phyloP scores from a whole-genome alignment of 257 asterid genomes.

The Gentiana dahurica region DNA sequence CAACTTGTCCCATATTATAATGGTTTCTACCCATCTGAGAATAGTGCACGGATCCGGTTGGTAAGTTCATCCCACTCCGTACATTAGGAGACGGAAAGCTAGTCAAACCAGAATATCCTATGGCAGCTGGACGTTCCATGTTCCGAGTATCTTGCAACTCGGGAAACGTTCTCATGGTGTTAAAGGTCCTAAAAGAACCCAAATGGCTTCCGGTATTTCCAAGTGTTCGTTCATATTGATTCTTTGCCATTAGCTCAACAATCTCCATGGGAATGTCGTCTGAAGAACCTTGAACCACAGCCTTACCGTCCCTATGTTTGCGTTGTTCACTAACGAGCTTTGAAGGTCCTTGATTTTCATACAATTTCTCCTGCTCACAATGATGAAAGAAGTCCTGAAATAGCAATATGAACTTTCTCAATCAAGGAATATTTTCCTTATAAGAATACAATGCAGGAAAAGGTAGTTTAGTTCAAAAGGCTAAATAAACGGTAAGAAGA shows the following conservation, averaged over 20 bases:
- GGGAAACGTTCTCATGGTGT: constrained; percentile 14
- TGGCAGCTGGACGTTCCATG: constrained; percentile 1
- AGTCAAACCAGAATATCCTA: constrained; percentile 12
- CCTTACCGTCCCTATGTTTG: constrained; percentile 19
- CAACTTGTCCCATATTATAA: constrained; percentile 10
- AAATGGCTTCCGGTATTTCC: constrained; percentile 23
- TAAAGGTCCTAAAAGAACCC: constrained; percentile 14
- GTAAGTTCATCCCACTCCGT: constrained; percentile 12
- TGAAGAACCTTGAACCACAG: constrained; percentile 26
- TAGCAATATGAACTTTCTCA: background rate
- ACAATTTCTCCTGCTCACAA: constrained; percentile 10
- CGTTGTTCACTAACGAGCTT: constrained; percentile 12
- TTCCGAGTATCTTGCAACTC: constrained; percentile 17
- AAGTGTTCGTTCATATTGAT: constrained; percentile 53
- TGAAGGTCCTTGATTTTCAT: constrained; percentile 4
- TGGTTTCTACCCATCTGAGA: constrained; percentile 19
- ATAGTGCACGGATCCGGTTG: constrained; percentile 11
- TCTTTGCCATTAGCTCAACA: constrained; percentile 64
- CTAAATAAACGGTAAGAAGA: background rate
- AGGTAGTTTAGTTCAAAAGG: too few relatives aligned
- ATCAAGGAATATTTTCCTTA: background rate
- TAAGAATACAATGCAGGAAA: too few relatives aligned
- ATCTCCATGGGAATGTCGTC: constrained; percentile 87
- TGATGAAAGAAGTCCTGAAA: constrained; percentile 5
- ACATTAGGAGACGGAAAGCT: constrained; percentile 19